These are phyloP conservation scores for Suhomyces canberraensis DNA, from an alignment of 805 yeast species.

Conservation along the genomic window DNA sequence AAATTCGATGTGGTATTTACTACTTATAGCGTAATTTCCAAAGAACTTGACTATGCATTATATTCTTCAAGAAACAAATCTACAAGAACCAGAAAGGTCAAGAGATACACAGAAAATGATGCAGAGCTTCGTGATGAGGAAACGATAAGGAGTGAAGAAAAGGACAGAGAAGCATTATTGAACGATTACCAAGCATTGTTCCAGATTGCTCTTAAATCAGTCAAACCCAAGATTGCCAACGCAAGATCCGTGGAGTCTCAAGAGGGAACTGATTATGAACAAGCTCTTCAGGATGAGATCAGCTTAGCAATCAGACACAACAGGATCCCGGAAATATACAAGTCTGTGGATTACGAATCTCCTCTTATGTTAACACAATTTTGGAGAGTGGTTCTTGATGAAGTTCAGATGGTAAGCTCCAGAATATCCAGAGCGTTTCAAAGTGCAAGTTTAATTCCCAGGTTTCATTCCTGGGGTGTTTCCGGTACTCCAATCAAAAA, in stretches of 20 bases:
- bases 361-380: slow-evolving; percentile 81
- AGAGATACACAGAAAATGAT: slow-evolving; percentile 9
- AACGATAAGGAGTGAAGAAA: neutral
- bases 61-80: slow-evolving; percentile 59
- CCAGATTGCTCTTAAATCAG: slow-evolving; percentile 21
- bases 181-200: slow-evolving; percentile 23
- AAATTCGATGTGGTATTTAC: slow-evolving; percentile 76
- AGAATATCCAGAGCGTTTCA: slow-evolving; percentile 73
- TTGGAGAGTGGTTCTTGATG: slow-evolving; percentile 89
- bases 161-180: slow-evolving; percentile 10
- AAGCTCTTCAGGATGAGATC: slow-evolving; percentile 32
- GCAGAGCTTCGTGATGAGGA: slow-evolving; percentile 3
- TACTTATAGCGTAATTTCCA: slow-evolving; percentile 67
- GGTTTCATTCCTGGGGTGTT: slow-evolving; percentile 94
- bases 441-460: slow-evolving; percentile 74
- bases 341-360: slow-evolving; percentile 57
- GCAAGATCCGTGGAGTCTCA: slow-evolving; percentile 16
- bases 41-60: slow-evolving; percentile 75
- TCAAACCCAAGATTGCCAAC: slow-evolving; percentile 30
- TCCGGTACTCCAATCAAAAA: slow-evolving; percentile 89
- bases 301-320: slow-evolving; percentile 28
- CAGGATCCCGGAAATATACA: slow-evolving; percentile 18
- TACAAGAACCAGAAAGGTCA: slow-evolving; percentile 33
- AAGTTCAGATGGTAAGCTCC: slow-evolving; percentile 87
- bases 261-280: slow-evolving; percentile 29